Conservation (phyloP, 2,329 filamentous ascomycete species). For the Arthroderma uncinatum region DNA sequence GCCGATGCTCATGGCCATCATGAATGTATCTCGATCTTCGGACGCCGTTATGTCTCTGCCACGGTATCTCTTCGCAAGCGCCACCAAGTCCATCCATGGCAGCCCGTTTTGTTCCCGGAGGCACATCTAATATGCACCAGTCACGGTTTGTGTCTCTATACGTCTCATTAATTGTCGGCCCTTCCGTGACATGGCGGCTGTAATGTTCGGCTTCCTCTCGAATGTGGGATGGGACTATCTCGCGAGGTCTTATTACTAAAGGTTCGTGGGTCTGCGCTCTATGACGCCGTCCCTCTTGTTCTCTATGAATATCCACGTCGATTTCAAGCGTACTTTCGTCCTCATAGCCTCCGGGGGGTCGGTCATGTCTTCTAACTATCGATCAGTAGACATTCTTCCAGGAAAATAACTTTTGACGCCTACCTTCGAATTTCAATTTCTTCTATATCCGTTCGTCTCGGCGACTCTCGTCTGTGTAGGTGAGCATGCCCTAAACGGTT, state of each 20-base stretch:
- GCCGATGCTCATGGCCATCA: constrained; percentile 47
- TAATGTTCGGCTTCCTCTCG: constrained; percentile 47
- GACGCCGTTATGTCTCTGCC: constrained; percentile 69
- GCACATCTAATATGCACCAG: constrained; percentile 76
- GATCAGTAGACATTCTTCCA: constrained; percentile 29
- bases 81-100: constrained; percentile 69
- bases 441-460: constrained; percentile 31
- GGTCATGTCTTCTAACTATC: constrained; percentile 26
- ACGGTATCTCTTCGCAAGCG: constrained; percentile 63
- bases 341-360: constrained; percentile 44
- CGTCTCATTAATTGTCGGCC: constrained; percentile 61
- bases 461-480: constrained; percentile 21
- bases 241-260: constrained; percentile 4
- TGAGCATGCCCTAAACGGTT: constrained; percentile 20
- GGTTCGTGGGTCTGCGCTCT: background rate
- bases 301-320: constrained; percentile 17
- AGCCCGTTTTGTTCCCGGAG: constrained; percentile 71
- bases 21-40: constrained; percentile 62
- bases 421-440: constrained; percentile 49
- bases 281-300: constrained; percentile 34
- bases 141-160: constrained; percentile 61
- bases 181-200: constrained; percentile 56
- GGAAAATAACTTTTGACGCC: constrained; percentile 18
- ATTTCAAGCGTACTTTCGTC: constrained; percentile 52
- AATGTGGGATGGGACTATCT: constrained; percentile 14